phyloP scores from a whole-genome alignment of 331 rosid species.

The Rosa hybrid region DNA sequence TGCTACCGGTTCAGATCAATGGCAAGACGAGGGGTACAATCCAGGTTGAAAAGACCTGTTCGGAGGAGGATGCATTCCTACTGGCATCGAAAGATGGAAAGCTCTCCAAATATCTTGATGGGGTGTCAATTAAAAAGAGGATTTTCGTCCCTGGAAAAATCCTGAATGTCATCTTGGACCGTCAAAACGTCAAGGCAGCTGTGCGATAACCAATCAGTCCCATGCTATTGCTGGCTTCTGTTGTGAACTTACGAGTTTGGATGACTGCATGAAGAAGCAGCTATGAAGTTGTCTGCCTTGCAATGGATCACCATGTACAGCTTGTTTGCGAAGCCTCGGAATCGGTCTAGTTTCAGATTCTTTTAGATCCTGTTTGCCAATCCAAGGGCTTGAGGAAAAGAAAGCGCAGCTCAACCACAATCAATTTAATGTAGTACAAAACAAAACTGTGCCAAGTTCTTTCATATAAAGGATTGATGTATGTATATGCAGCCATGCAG shows the following conservation, averaged over 20 bases:
- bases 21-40: slow-evolving; percentile 99
- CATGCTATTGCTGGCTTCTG: background rate
- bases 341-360: background rate
- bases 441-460: background rate
- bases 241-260: background rate
- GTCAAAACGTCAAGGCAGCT: slow-evolving; percentile 55
- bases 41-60: slow-evolving; percentile 76
- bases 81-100: slow-evolving; percentile 75
- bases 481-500: background rate
- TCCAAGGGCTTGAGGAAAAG: background rate
- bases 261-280: background rate
- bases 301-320: background rate
- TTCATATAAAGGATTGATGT: background rate
- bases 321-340: background rate
- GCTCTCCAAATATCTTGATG: slow-evolving; percentile 65
- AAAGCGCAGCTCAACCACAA: background rate
- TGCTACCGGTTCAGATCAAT: slow-evolving; percentile 91
- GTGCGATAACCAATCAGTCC: slow-evolving; percentile 30
- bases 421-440: background rate
- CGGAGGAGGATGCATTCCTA: slow-evolving; percentile 79
- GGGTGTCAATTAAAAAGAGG: slow-evolving; percentile 63
- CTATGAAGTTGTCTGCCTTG: slow-evolving; percentile 5
- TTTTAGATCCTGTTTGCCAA: background rate
- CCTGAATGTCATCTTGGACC: slow-evolving; percentile 83
- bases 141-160: slow-evolving; percentile 90